These are phyloP conservation scores for Fabrea salina DNA, from an alignment of 169 alveolate genomes.

Conservation along the genomic window DNA sequence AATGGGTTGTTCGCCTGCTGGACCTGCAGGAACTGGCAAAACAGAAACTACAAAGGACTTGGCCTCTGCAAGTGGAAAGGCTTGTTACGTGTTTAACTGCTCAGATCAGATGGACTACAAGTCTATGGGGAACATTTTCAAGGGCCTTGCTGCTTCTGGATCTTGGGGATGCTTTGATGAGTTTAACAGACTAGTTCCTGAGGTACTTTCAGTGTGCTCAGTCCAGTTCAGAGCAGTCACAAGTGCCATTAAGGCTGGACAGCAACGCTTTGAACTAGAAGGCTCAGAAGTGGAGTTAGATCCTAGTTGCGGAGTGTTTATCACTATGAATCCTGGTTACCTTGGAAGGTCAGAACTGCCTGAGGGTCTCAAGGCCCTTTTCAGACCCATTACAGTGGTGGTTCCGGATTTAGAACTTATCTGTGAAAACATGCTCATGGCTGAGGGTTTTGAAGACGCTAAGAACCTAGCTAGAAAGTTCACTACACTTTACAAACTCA, in stretches of 20 bases:
- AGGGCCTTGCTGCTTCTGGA: slow-evolving; percentile 94
- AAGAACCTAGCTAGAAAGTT: slow-evolving; percentile 90
- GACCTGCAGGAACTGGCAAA: slow-evolving; percentile 99
- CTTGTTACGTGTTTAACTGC: slow-evolving; percentile 96
- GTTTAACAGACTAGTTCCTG: slow-evolving; percentile 95
- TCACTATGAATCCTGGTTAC: slow-evolving; percentile 99
- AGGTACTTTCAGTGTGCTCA: slow-evolving; percentile 94
- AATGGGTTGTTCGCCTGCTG: slow-evolving; percentile 98
- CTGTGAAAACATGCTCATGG: slow-evolving; percentile 91
- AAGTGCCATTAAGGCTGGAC: slow-evolving; percentile 84
- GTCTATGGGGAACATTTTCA: slow-evolving; percentile 96
- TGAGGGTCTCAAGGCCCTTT: slow-evolving; percentile 91
- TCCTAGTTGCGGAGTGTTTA: slow-evolving; percentile 93
- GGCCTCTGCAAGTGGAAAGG: slow-evolving; percentile 94
- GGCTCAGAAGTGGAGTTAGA: slow-evolving; percentile 88
- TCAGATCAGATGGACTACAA: slow-evolving; percentile 97
- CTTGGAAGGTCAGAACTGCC: slow-evolving; percentile 97
- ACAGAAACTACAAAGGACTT: slow-evolving; percentile 98
- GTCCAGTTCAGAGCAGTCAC: slow-evolving; percentile 91
- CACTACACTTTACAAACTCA: slow-evolving; percentile 93
- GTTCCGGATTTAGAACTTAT: slow-evolving; percentile 87
- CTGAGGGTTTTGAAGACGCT: slow-evolving; percentile 95
- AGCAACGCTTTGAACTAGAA: slow-evolving; percentile 79
- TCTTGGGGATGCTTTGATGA: slow-evolving; percentile 99
- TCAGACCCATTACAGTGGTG: slow-evolving; percentile 92